Percentiles rank a stretch among this genome's conserved stretches.
Conservation (phyloP, 345 rosid genomes). For the Aurinia saxatilis region DNA sequence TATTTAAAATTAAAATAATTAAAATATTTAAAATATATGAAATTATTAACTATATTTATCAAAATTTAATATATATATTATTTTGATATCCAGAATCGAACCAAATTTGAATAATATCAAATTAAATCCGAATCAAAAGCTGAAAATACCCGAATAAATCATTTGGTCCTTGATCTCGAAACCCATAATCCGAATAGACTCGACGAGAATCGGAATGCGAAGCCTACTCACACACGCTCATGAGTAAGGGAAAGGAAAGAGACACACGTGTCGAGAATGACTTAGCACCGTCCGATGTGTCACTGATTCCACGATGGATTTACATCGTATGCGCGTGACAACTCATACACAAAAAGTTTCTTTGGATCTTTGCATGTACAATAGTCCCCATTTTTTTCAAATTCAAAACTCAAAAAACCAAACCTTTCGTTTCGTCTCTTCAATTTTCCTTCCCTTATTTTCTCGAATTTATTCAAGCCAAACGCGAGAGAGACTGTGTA, state of each 20-base stretch:
- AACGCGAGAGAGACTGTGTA: not conserved
- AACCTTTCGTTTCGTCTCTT: slow-evolving; percentile 17
- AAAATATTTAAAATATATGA: too few species aligned
- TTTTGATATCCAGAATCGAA: too few species aligned
- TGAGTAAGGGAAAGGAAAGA: not conserved
- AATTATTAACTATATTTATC: too few species aligned
- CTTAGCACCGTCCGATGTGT: slow-evolving; percentile 32
- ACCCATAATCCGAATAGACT: too few species aligned
- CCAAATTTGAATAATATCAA: too few species aligned
- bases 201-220: too few species aligned
- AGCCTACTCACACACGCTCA: slow-evolving; percentile 6
- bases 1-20: too few species aligned
- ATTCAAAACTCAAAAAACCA: slow-evolving; percentile 8
- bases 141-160: too few species aligned
- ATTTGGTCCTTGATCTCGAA: too few species aligned
- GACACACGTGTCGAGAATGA: slow-evolving; percentile 16
- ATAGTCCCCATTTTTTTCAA: not conserved
- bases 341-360: not conserved
- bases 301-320: slow-evolving; percentile 20
- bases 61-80: too few species aligned
- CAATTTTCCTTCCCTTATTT: slow-evolving; percentile 10
- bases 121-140: too few species aligned
- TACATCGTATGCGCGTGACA: slow-evolving; percentile 19
- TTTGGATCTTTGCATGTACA: slow-evolving; percentile 20
- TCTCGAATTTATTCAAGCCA: not conserved